A percentile compares a stretch with the other conserved stretches of the same genome.
phyloP scores from a whole-genome alignment of 116 monocot genomes.

The Papilionanthe hybrid region DNA sequence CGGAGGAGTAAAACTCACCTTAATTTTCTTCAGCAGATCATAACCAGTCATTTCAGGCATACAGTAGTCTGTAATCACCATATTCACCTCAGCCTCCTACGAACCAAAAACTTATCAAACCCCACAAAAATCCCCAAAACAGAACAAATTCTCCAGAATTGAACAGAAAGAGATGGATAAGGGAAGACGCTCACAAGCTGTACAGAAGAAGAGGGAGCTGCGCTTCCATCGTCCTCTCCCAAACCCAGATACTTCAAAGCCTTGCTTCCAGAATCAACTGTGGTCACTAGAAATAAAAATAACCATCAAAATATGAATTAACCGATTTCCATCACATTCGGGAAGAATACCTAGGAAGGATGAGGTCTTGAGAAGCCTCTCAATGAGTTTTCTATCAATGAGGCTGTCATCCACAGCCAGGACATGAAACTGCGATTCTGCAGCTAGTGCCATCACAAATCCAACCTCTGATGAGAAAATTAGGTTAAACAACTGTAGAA shows the following conservation, averaged over 20 bases:
- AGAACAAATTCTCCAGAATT: background rate
- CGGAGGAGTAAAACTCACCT: too few species aligned
- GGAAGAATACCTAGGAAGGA: slow-evolving; percentile 28
- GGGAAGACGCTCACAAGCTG: slow-evolving; percentile 10
- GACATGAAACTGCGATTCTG: slow-evolving; percentile 26
- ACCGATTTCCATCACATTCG: background rate
- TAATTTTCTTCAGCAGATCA: slow-evolving; percentile 42
- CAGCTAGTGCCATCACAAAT: background rate
- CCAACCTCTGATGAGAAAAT: background rate
- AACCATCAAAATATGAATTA: background rate
- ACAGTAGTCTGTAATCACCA: slow-evolving; percentile 60
- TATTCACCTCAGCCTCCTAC: slow-evolving; percentile 33
- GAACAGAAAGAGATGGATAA: background rate
- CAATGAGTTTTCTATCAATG: slow-evolving; percentile 45
- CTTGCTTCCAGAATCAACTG: slow-evolving; percentile 38
- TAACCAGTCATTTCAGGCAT: slow-evolving; percentile 61
- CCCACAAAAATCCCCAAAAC: background rate
- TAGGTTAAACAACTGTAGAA: background rate
- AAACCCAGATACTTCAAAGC: slow-evolving; percentile 34
- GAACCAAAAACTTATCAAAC: background rate
- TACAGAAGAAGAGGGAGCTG: slow-evolving; percentile 6
- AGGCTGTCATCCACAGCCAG: slow-evolving; percentile 60
- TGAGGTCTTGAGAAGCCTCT: slow-evolving; percentile 45
- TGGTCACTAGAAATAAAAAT: slow-evolving; percentile 21
- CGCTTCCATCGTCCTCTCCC: background rate